These are phyloP conservation scores for Crithidia thermophila DNA, from an alignment of 208 protist genomes.

Conservation along the genomic window DNA sequence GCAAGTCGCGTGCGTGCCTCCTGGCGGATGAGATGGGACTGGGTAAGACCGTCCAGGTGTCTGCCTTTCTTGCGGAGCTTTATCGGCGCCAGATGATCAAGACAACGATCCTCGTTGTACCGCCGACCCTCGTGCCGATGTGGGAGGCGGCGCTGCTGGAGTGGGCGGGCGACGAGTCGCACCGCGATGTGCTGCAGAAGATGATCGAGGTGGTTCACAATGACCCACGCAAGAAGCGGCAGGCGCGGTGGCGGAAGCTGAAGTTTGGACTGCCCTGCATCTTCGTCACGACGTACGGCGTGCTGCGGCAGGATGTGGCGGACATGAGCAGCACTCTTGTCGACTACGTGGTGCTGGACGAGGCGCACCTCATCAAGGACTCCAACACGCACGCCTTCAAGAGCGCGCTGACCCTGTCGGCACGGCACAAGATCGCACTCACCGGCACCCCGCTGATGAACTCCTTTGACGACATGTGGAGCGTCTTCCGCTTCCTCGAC, in stretches of 20 bases:
- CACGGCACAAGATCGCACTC: conserved; percentile 80
- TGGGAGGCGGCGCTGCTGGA: conserved; percentile 93
- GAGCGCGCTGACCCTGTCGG: conserved; percentile 57
- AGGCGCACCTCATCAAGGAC: conserved; percentile 87
- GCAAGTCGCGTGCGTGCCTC: conserved; percentile 93
- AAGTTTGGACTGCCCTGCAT: conserved; percentile 54
- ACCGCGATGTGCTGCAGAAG: no score
- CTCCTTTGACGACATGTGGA: conserved; percentile 86
- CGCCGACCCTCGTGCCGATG: conserved; percentile 89
- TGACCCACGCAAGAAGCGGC: conserved; percentile 49
- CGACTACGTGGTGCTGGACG: conserved; percentile 87
- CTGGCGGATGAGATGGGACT: conserved; percentile 98
- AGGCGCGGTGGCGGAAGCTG: conserved; percentile 58
- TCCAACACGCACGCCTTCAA: conserved; percentile 57
- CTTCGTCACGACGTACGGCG: conserved; percentile 84
- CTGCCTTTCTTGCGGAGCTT: conserved; percentile 91
- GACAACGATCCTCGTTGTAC: conserved; percentile 95
- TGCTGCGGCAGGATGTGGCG: conserved; percentile 71
- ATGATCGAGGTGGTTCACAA: conserved; percentile 58
- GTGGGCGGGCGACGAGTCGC: conserved; percentile 45
- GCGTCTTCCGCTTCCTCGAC: conserved; percentile 82
- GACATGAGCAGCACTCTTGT: conserved; percentile 56
- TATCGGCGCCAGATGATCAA: conserved; percentile 61
- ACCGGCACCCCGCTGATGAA: conserved; percentile 90
- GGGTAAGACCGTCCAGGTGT: conserved; percentile 98